phyloP scores from a whole-genome alignment of 257 asterid species.

The Capsicum rhomboideum region DNA sequence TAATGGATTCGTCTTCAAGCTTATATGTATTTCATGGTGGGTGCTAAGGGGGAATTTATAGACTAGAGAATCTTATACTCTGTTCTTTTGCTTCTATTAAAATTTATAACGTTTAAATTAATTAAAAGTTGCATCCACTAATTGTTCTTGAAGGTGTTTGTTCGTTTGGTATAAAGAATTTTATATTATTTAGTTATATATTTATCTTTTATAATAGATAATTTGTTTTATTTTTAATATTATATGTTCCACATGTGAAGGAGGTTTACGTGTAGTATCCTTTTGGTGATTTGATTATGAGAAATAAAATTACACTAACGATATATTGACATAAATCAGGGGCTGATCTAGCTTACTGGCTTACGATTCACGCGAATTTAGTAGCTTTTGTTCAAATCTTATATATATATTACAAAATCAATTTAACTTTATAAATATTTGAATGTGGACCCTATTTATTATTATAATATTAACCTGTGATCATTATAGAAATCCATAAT shows the following conservation, averaged over 20 bases:
- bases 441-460: too few relatives aligned
- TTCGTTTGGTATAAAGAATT: too few relatives aligned
- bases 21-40: neutral
- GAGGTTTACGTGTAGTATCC: neutral
- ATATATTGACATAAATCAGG: too few relatives aligned
- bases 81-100: neutral
- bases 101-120: neutral
- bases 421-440: too few relatives aligned
- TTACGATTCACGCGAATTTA: too few relatives aligned
- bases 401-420: too few relatives aligned
- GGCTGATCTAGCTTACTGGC: neutral
- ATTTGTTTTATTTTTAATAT: neutral
- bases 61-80: neutral
- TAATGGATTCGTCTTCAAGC: too few relatives aligned
- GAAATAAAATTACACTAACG: too few relatives aligned
- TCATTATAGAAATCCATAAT: neutral
- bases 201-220: too few relatives aligned
- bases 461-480: neutral
- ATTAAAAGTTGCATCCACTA: neutral
- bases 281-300: neutral
- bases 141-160: neutral
- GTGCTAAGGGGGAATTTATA: neutral
- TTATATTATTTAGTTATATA: too few relatives aligned
- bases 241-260: neutral
- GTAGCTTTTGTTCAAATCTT: too few relatives aligned